phyloP scores from a whole-genome alignment of 805 yeast genomes.

The Pichia phayaonensis region DNA sequence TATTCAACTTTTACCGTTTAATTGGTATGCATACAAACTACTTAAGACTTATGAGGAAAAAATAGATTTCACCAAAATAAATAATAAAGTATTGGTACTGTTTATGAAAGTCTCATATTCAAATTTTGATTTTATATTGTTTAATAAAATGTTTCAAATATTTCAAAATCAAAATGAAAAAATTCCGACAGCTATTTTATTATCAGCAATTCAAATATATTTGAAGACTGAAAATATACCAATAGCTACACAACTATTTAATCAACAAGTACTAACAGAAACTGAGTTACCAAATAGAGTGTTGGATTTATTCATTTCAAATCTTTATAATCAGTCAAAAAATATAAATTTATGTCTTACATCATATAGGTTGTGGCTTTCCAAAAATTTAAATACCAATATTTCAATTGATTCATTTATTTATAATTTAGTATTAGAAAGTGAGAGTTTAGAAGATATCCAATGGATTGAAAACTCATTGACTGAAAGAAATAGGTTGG shows the following conservation, averaged over 20 bases:
- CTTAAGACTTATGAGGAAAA: constrained; percentile 12
- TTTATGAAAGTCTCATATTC: constrained; percentile 16
- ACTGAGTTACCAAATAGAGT: constrained; percentile 12
- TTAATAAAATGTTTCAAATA: constrained; percentile 17
- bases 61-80: constrained; percentile 14
- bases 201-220: constrained; percentile 20
- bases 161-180: constrained; percentile 11
- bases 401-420: constrained; percentile 19
- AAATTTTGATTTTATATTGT: constrained; percentile 18
- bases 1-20: constrained; percentile 10
- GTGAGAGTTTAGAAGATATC: constrained; percentile 18
- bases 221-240: constrained; percentile 20
- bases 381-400: constrained; percentile 12
- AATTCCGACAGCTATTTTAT: constrained; percentile 13
- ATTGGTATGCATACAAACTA: constrained; percentile 17
- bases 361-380: constrained; percentile 23
- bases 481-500: constrained; percentile 8
- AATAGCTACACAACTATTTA: constrained; percentile 24
- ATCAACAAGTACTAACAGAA: constrained; percentile 22
- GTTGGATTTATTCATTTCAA: constrained; percentile 18
- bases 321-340: constrained; percentile 14
- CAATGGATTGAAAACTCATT: constrained; percentile 17
- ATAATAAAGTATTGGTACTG: constrained; percentile 11
- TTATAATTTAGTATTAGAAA: constrained; percentile 14
- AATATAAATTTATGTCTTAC: constrained; percentile 19